phyloP scores from a whole-genome alignment of 306 rosid species.

The Prunus kanzakura region DNA sequence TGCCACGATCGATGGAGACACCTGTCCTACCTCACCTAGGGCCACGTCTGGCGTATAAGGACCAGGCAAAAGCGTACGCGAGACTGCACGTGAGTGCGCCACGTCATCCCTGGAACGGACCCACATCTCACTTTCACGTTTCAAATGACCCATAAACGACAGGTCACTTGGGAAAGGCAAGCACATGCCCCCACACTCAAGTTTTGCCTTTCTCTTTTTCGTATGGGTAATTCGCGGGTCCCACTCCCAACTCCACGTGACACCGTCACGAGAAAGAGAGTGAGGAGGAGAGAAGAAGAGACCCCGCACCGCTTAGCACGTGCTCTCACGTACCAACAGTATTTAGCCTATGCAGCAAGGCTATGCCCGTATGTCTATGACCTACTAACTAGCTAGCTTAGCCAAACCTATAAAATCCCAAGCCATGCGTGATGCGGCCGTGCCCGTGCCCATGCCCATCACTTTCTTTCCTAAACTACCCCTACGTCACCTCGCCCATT shows the following conservation, averaged over 20 bases:
- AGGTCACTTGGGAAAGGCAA: slow-evolving; percentile 48
- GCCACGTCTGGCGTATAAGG: slow-evolving; percentile 26
- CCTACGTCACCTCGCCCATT: neutral
- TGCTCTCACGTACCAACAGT: neutral
- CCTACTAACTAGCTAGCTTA: neutral
- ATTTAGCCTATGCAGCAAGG: neutral
- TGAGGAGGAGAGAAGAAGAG: slow-evolving; percentile 14
- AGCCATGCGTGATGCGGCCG: neutral
- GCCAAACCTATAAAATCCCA: neutral
- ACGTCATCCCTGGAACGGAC: slow-evolving; percentile 28
- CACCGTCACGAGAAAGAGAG: slow-evolving; percentile 72
- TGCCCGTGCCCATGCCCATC: neutral
- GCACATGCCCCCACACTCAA: slow-evolving; percentile 78
- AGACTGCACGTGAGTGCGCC: slow-evolving; percentile 55
- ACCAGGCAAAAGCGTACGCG: slow-evolving; percentile 25
- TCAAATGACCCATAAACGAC: slow-evolving; percentile 62
- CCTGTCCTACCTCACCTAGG: slow-evolving; percentile 38
- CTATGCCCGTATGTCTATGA: neutral
- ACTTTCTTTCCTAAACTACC: neutral
- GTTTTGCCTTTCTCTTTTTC: neutral
- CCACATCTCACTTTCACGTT: slow-evolving; percentile 35
- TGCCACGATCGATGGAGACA: slow-evolving; percentile 31
- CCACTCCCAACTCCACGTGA: slow-evolving; percentile 69
- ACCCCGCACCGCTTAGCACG: slow-evolving; percentile 38
- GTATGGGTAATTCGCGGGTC: slow-evolving; percentile 38